These are phyloP conservation scores for Wolfiporia cocos DNA, from an alignment of 1,284 basidiomycete genomes.

Conservation along the genomic window DNA sequence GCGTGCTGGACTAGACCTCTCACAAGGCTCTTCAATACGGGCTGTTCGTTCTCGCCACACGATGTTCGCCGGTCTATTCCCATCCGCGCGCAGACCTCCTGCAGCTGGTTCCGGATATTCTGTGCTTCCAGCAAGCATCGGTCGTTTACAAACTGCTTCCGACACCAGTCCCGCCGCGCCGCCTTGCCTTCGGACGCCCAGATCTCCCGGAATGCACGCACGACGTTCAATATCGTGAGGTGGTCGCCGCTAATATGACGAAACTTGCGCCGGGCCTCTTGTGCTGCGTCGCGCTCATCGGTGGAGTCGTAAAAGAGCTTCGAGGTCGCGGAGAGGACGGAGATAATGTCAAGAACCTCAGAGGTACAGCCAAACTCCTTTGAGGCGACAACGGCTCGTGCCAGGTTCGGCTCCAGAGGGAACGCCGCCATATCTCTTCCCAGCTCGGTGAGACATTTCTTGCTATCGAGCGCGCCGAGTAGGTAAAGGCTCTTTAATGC, in stretches of 20 bases:
- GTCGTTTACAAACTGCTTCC: constrained; percentile 80
- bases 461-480: constrained; percentile 67
- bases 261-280: constrained; percentile 72
- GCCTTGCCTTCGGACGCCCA: constrained; percentile 37
- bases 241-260: constrained; percentile 86
- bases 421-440: constrained; percentile 80
- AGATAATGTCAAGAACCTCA: constrained; percentile 77
- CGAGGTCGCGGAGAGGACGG: constrained; percentile 71
- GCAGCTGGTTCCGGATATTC: constrained; percentile 80
- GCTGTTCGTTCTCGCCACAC: constrained; percentile 54
- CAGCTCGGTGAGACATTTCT: constrained; percentile 56
- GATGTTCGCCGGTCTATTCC: constrained; percentile 55
- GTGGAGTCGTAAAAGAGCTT: constrained; percentile 69
- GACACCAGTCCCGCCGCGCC: constrained; percentile 72
- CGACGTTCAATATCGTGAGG: constrained; percentile 80
- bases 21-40: constrained; percentile 62
- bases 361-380: constrained; percentile 61
- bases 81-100: constrained; percentile 55
- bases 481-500: constrained; percentile 74
- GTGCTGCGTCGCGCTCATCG: constrained; percentile 66
- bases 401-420: constrained; percentile 80
- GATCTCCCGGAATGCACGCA: constrained; percentile 74
- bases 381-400: constrained; percentile 73
- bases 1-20: constrained; percentile 78
- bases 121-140: constrained; percentile 80